Base-by-base conservation (phyloP, 352 stramenopile genomes). In the Pythium phragmiticola region DNA sequence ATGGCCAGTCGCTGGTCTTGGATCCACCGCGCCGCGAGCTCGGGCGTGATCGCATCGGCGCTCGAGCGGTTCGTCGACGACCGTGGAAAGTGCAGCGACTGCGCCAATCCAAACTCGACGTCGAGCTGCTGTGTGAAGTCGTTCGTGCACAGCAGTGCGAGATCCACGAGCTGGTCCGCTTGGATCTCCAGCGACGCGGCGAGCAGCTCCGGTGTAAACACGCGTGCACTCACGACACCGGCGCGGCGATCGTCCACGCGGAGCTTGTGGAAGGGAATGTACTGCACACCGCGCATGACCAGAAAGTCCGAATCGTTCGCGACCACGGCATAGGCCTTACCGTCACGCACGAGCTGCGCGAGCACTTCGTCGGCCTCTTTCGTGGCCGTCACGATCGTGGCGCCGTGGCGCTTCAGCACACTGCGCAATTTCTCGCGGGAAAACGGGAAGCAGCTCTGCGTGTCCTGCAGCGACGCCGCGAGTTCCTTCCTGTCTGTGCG, bases 241-340 rank as follows among this genome's bases (percentile, higher is more conserved):
- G 56, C 56, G n/a, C 56, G 56, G 19, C 45, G 56, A 28, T 70
- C 49, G 46, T 86, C 71, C 6, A 84, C 58, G 0, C 17, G 57
- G 1, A 90, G 57, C 30, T 76, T 81, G 0, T 54, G 23, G 48
- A 95, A 90, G 9, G 85, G 85, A 53, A 97, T 93, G 60, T 97
- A 97, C 50, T 71, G 74, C 8, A 88, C 76, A 9, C 79, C 79
- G 8, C 77, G 77, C 84, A 96, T 95, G 60, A 89, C 77, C 16
- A 97, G 63, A 63, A 96, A 97, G 59, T 97, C 90, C 55, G 88
- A 96, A 72, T 97, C 90, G 42, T 93, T 78, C 0, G 72, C 83
- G 9, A 96, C 68, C 9, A 92, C 82, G 0, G 86, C 86, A 50
- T 78, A 91, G 0, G 79, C 79, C 36, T 74, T 23, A 7, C 74